Evolutionary conservation across 164 flowering plant species (phyloP).

Genomic region (Tinospora cordifolia): DNA sequence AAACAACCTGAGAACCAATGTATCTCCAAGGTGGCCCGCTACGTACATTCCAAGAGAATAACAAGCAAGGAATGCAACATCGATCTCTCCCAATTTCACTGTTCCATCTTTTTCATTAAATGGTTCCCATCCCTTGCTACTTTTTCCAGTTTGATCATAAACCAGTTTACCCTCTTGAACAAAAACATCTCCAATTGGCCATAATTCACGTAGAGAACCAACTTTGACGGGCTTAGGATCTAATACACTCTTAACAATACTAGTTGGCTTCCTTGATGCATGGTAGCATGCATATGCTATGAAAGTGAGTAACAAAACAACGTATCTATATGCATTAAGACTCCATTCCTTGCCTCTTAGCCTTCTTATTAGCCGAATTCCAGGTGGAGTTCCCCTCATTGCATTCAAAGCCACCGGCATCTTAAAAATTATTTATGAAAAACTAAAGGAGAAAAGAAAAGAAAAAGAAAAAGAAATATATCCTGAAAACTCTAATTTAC

Average conservation of each 20-base stretch:
- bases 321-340: conserved; percentile 38
- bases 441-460: too few relatives aligned
- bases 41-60: conserved; percentile 80
- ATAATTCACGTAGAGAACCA: conserved; percentile 1
- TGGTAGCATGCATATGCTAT: conserved; percentile 83
- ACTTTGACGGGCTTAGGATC: conserved; percentile 38
- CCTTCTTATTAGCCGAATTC: conserved; percentile 39
- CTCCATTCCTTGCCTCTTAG: conserved; percentile 51
- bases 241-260: conserved; percentile 80
- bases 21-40: conserved; percentile 88
- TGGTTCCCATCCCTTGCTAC: conserved; percentile 63
- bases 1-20: conserved; percentile 64
- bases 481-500: neutral
- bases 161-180: conserved; percentile 23
- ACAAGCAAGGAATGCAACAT: conserved; percentile 81
- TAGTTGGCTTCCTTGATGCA: conserved; percentile 83
- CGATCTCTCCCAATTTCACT: conserved; percentile 75
- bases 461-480: too few relatives aligned
- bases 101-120: conserved; percentile 72
- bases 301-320: conserved; percentile 68
- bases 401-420: conserved; percentile 5
- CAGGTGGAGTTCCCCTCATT: conserved; percentile 46
- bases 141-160: conserved; percentile 4
- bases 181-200: conserved; percentile 62
- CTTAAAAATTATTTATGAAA: neutral